Evolutionary conservation across 2,329 filamentous ascomycete species (phyloP), one percentile per base, ranked within the genome.

Genomic region (Acrocalymma vagum): DNA sequence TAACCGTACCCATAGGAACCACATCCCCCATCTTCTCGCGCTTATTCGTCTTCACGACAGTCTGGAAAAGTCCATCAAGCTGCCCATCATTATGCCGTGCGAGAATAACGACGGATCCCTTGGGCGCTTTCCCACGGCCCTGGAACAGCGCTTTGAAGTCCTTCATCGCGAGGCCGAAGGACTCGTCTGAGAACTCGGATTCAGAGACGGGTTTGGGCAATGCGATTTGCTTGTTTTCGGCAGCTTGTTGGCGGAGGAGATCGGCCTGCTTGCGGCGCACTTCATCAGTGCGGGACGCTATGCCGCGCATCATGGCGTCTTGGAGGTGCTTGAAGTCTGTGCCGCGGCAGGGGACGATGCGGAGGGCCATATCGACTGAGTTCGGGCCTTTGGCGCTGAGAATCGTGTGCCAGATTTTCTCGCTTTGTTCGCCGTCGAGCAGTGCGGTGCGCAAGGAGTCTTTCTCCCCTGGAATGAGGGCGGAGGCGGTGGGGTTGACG

Each of bases 251-350:
- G 11, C 60, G 45, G 5, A 68, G 45, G 10, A 69, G 37, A 11
- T 66, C 60, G 0, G 58, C 51, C 25, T 70, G 66, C 25, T 60
- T 64, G 5, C 63, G 36, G 0, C 57, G 41, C 1, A 76, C 76
- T 15, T 78, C 76, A 49, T 85, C 78, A 3, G 87, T 86, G 22
- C 87, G 83, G 7, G 82, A 86, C 38, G 88, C 88, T 51, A 99
- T 87, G 15, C 89, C 88, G 5, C 91, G 83, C 44, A 96, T 89
- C 75, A 92, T 95, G 1, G 89, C 94, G 64, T 99, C 94, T 26
- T 93, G 83, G 48, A 99, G 72, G 69, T 99, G 94, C 53, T 86
- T 84, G 71, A 96, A 97, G 70, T 97, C 92, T 13, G 94, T 99
- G 70, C 95, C 91, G 24, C 90, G 81, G n/a, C 90, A 91, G 0